These are phyloP conservation scores for Aschersonia sp. DNA, from an alignment of 2,329 filamentous ascomycete species.

Conservation along the genomic window DNA sequence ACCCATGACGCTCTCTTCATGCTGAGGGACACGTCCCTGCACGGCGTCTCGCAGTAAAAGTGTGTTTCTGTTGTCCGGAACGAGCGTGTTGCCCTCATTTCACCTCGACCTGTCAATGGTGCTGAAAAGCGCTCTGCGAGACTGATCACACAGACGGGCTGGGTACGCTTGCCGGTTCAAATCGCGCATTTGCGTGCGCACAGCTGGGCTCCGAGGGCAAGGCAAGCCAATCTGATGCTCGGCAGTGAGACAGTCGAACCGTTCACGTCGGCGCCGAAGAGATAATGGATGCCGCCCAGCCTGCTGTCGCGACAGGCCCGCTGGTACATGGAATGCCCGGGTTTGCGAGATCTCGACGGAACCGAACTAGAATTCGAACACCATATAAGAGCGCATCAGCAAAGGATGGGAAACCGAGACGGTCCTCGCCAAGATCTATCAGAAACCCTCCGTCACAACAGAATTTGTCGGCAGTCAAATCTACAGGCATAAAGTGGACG, in stretches of 20 bases:
- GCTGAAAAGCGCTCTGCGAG: too few relatives aligned
- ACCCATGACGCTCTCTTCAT: constrained; percentile 1
- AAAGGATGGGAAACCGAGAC: constrained; percentile 4
- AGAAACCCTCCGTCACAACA: constrained; percentile 3
- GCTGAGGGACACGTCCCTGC: background rate
- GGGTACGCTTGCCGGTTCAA: too few relatives aligned
- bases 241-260: background rate
- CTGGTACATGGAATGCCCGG: constrained; percentile 3
- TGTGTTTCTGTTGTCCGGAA: background rate
- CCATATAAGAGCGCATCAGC: constrained; percentile 1
- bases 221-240: too few relatives aligned
- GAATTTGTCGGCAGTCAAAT: constrained; percentile 3
- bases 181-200: too few relatives aligned
- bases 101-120: too few relatives aligned
- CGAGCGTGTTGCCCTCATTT: too few relatives aligned
- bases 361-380: constrained; percentile 1
- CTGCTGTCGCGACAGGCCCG: constrained; percentile 6
- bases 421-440: background rate
- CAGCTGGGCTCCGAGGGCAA: too few relatives aligned
- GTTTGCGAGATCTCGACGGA: background rate
- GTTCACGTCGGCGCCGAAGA: background rate
- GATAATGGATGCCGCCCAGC: constrained; percentile 4
- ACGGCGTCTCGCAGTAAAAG: constrained; percentile 1
- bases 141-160: too few relatives aligned
- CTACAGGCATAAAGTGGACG: constrained; percentile 3